Conservation (phyloP, 768 basidiomycete genomes). For the Panaeolus cyanescens region DNA sequence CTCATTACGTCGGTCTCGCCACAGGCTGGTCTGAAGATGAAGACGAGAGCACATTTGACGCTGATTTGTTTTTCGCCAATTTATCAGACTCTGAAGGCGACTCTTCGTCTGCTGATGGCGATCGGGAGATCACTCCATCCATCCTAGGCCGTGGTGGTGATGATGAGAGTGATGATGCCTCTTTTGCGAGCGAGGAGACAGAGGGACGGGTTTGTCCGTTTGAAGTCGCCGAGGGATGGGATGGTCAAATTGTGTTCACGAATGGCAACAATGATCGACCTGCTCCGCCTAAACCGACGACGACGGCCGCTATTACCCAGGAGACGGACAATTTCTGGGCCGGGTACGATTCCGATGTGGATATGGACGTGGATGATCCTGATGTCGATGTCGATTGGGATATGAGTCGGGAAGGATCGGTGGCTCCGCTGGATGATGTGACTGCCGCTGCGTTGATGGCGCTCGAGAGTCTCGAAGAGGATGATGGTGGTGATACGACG, state of each 20-base stretch:
- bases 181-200: constrained; percentile 27
- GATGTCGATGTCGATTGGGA: constrained; percentile 11
- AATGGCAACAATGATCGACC: constrained; percentile 57
- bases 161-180: constrained; percentile 16
- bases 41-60: constrained; percentile 79
- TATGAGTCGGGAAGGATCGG: not conserved
- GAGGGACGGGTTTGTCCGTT: constrained; percentile 49
- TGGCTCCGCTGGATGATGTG: not conserved
- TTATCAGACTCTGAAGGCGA: constrained; percentile 57
- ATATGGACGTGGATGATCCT: constrained; percentile 31
- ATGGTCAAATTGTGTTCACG: constrained; percentile 74
- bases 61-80: constrained; percentile 83
- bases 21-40: constrained; percentile 77
- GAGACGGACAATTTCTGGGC: not conserved
- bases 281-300: not conserved
- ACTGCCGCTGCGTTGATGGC: constrained; percentile 12
- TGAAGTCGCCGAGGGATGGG: constrained; percentile 72
- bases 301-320: constrained; percentile 29
- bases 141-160: not conserved
- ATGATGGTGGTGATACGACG: constrained; percentile 59
- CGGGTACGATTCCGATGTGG: constrained; percentile 37
- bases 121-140: constrained; percentile 10
- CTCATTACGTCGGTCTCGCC: constrained; percentile 60
- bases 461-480: constrained; percentile 1
- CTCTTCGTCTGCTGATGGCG: constrained; percentile 25